Base-by-base conservation (phyloP, 306 rosid species). In the Acmispon strigosus region DNA sequence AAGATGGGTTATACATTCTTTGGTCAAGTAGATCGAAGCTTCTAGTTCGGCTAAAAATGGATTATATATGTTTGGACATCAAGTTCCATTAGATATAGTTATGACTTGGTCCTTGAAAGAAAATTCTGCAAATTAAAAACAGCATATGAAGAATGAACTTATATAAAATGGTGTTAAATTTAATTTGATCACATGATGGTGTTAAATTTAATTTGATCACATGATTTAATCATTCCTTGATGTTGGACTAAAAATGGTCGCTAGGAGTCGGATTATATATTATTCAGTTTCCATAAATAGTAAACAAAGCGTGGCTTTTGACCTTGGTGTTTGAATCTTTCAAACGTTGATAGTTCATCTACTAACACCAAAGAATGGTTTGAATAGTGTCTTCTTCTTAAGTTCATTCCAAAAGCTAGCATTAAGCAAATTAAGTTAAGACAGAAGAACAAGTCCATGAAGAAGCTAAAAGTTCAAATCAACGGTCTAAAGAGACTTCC, bases 241-340 rank as follows among this genome's bases (percentile, higher is more conserved):
- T 36, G 58, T 18, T 72, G 69, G 60, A 60, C 60, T 32, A 32
- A 43, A 43, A 56, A 15, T 8, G 54, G 62, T 69, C 19, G 22
- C 7, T 15, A 15, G 36, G 20, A 36, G 12, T 19, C 17, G 18
- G 19, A 34, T 47, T 49, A 32, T 32, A 32, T 32, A 32, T 1
- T 32, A 32, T 32, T 32, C 37, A 32, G 16, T 56, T 72, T 47
- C 16, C 32, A 10, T 18, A 32, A 58, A 18, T 45, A 32, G 39
- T 20, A 20, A 60, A 36, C 61, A 59, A 45, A 34, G 6, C 29
- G 32, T 3, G 1, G 48, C 62, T 41, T 51, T 3, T 51, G 71
- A 73, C 70, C 51, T 39, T 9, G 43, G 11, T 14, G 9, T 63
- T 74, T 74, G 71, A 62, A 73, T 20, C 36, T 42, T 73, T 73